Evolutionary conservation across 108 stramenopile species (phyloP), one percentile per base, ranked within the genome.

Genomic region (Cyclotella cryptica): DNA sequence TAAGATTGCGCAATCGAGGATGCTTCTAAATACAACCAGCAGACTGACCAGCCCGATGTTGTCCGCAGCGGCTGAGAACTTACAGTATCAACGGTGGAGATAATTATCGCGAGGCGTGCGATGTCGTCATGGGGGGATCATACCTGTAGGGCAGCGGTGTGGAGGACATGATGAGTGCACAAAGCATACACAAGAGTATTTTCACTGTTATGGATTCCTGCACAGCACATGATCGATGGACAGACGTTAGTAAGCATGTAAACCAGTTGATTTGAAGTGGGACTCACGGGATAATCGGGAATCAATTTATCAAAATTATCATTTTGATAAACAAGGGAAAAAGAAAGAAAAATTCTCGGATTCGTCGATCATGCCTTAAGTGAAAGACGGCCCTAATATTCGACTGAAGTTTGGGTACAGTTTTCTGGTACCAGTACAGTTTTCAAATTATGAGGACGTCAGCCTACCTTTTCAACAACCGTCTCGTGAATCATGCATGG

Each of bases 231-330:
- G 12, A 58, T 13, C 22, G 47, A 49, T 21, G 55, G 55, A 58
- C 55, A 58, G 55, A 58, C 55, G 24, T 58, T 58, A 58, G 55
- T 58, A 58, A 58, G 9, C 55, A 58, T 3, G 55, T 26, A 58
- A 58, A 51, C 3, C 17, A 51, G 17, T 17, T 1, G 19, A 28
- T 27, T 58, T 9, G 24, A 21, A 49, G 9, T 49, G n/a, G 47
- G 47, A n/a, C 3, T 17, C 2, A 5, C 6, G 2, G 3, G 49
- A 51, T 19, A 19, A 51, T 51, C 3, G 49, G 49, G 49, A 51
- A 8, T 51, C 49, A 17, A 1, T 8, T 51, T 51, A n/a, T 19
- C 35, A 35, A 35, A 35, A 35, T 35, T 5, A 6, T 35, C 35
- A 35, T 35, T 35, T 35, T 35, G 6, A 35, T 35, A 35, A 35